Evolutionary conservation across 1,284 basidiomycete species (phyloP).

Genomic region (Porodaedalea pini): DNA sequence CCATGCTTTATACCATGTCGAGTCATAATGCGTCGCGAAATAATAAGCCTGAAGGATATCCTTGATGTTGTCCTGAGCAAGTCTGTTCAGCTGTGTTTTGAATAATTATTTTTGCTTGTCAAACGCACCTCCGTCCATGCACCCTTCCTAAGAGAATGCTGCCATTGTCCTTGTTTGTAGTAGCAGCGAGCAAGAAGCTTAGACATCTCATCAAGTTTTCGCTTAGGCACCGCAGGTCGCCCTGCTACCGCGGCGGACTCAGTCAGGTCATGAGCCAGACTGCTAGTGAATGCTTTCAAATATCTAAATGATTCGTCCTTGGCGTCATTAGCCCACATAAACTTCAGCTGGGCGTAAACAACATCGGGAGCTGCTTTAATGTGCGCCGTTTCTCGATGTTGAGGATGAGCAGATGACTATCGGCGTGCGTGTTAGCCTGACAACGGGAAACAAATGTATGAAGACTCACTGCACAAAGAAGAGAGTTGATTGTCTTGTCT

Average conservation of each 20-base stretch:
- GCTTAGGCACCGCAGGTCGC: conserved; percentile 51
- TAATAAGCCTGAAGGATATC: conserved; percentile 85
- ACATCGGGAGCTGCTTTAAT: conserved; percentile 90
- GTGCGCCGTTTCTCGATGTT: conserved; percentile 36
- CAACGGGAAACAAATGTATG: conserved; percentile 1
- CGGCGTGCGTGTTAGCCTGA: conserved; percentile 3
- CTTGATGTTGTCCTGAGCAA: conserved; percentile 64
- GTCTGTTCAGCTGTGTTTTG: background rate
- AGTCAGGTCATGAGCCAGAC: conserved; percentile 71
- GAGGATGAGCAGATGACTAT: conserved; percentile 20
- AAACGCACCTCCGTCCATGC: conserved; percentile 72
- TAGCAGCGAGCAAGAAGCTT: conserved; percentile 93
- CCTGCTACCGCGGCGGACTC: conserved; percentile 44
- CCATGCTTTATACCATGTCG: conserved; percentile 98
- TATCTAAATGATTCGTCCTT: conserved; percentile 81
- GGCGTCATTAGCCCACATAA: conserved; percentile 90
- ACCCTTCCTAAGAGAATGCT: conserved; percentile 69
- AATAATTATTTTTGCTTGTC: background rate
- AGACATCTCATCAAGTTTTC: conserved; percentile 74
- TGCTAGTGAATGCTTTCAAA: conserved; percentile 81
- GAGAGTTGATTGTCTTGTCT: conserved; percentile 94
- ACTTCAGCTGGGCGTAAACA: conserved; percentile 96
- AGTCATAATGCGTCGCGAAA: conserved; percentile 89
- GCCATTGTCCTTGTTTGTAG: conserved; percentile 97
- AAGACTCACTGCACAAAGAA: conserved; percentile 62